Conservation (phyloP, 164 flowering plant species). For the Euptelea pleiosperma region DNA sequence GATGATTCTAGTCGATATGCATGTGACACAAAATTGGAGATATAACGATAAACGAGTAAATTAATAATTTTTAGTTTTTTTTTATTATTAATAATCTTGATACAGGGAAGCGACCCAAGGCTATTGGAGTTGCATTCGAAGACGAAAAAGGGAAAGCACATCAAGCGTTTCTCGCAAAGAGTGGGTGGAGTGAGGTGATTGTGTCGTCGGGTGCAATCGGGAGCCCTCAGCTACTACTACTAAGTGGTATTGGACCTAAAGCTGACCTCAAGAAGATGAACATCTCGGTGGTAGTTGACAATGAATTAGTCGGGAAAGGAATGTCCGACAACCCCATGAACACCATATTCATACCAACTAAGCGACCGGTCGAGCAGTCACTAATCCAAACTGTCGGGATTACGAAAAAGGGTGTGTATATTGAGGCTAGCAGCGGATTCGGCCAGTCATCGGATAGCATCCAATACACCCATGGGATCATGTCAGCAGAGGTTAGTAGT, state of each 20-base stretch:
- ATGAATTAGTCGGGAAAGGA: conserved; percentile 68
- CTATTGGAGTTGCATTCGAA: conserved; percentile 74
- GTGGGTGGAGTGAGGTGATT: conserved; percentile 56
- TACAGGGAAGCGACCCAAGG: conserved; percentile 61
- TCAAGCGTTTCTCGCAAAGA: conserved; percentile 41
- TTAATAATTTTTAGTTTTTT: no score
- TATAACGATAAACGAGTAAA: no score
- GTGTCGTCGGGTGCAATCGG: conserved; percentile 82
- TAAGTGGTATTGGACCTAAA: conserved; percentile 86
- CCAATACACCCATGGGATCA: conserved; percentile 67
- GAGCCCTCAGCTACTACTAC: conserved; percentile 74
- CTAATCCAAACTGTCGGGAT: conserved; percentile 90
- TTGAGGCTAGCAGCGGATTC: conserved; percentile 93
- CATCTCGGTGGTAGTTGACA: conserved; percentile 53
- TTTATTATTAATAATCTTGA: no score
- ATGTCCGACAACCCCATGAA: conserved; percentile 94
- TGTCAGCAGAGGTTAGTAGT: conserved; percentile 82
- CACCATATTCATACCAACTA: conserved; percentile 62
- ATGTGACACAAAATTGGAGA: no score
- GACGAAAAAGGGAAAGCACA: conserved; percentile 76
- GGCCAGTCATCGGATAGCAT: conserved; percentile 73
- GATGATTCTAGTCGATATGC: no score
- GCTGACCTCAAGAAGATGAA: conserved; percentile 54
- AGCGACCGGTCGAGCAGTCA: conserved; percentile 55
- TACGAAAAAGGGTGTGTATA: conserved; percentile 73